These are phyloP conservation scores for Candida pseudoviswanathii DNA, from an alignment of 1,139 yeast genomes.

Conservation along the genomic window DNA sequence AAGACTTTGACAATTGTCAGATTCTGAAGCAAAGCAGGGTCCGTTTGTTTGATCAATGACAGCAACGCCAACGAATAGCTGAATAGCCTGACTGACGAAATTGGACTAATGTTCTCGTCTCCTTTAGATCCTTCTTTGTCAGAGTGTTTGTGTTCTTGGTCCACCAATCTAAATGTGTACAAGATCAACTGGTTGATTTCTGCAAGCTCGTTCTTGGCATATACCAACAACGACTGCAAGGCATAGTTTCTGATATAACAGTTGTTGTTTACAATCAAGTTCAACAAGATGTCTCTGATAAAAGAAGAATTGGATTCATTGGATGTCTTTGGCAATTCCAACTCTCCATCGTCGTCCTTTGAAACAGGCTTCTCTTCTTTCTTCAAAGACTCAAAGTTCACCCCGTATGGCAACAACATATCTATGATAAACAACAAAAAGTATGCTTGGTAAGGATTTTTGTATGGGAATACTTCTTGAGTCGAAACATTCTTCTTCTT, in stretches of 20 bases:
- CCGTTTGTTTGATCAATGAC: conserved; percentile 42
- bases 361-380: conserved; percentile 8
- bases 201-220: conserved; percentile 33
- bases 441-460: conserved; percentile 39
- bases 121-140: conserved; percentile 17
- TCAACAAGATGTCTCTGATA: conserved; percentile 34
- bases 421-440: conserved; percentile 35
- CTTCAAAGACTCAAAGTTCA: conserved; percentile 31
- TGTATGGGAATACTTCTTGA: conserved; percentile 29
- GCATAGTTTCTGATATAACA: conserved; percentile 42
- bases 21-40: conserved; percentile 40
- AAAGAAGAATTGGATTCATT: conserved; percentile 25
- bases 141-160: conserved; percentile 31
- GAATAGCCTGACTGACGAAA: conserved; percentile 27
- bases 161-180: conserved; percentile 34
- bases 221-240: conserved; percentile 33
- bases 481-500: conserved; percentile 23
- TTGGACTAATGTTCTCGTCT: conserved; percentile 28
- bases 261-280: conserved; percentile 35
- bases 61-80: conserved; percentile 41
- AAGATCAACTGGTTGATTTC: conserved; percentile 42
- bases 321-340: conserved; percentile 18
- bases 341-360: conserved; percentile 15
- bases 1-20: conserved; percentile 44
- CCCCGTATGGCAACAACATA: conserved; percentile 39